Percentiles rank a stretch among this genome's conserved stretches.
Evolutionary conservation across 352 stramenopile species (phyloP).

Genomic region (Pythium periplocum): DNA sequence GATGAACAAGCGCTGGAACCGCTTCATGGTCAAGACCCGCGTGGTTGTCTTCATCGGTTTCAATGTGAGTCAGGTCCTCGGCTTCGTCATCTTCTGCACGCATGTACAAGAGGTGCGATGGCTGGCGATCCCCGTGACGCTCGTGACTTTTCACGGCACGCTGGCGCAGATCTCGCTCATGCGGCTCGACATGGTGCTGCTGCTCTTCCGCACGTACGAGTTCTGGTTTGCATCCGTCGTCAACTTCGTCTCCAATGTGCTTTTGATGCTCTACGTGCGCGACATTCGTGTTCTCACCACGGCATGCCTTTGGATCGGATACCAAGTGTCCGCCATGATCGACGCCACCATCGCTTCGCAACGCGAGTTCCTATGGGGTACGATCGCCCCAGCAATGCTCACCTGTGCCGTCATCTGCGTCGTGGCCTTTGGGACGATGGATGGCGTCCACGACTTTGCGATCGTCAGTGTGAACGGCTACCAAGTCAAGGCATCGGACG

Average conservation of each 20-base stretch:
- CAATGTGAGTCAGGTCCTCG: no score
- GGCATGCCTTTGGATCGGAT: neutral
- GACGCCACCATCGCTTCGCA: neutral
- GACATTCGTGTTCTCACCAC: slow-evolving; percentile 1
- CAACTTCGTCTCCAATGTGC: slow-evolving; percentile 4
- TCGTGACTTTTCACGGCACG: no score
- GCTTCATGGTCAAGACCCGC: no score
- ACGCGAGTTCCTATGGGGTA: neutral
- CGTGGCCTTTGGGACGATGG: neutral
- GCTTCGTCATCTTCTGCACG: no score
- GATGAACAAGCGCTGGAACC: no score
- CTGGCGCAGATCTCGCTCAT: no score
- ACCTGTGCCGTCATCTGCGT: neutral
- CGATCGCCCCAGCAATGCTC: neutral
- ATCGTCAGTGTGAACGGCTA: slow-evolving; percentile 11
- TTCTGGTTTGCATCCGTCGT: slow-evolving; percentile 16
- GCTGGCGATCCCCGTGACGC: no score
- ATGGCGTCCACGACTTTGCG: slow-evolving; percentile 5
- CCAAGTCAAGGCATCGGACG: slow-evolving; percentile 3
- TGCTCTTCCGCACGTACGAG: slow-evolving; percentile 12
- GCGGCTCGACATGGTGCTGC: neutral
- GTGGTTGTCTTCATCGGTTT: no score
- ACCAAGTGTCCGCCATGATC: neutral
- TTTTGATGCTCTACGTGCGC: slow-evolving; percentile 5
- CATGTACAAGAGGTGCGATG: no score